phyloP scores from a whole-genome alignment of 495 filamentous ascomycete genomes.

The Neurospora sp. region DNA sequence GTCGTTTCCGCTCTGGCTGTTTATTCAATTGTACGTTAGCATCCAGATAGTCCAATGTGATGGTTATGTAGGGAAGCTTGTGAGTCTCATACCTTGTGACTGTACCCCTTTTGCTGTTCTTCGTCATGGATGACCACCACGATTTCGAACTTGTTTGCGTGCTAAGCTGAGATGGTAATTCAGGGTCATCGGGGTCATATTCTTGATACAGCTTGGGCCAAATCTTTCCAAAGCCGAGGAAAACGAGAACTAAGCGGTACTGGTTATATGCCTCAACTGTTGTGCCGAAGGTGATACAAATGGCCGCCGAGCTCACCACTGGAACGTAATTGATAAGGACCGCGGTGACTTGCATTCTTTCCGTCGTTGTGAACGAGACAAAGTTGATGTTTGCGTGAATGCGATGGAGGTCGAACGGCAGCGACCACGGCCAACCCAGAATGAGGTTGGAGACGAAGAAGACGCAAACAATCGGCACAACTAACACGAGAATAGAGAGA shows the following conservation, averaged over 20 bases:
- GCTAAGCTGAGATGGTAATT: neutral
- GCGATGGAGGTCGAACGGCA: constrained; percentile 34
- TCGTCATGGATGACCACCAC: constrained; percentile 6
- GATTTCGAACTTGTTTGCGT: neutral
- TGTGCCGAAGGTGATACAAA: constrained; percentile 75
- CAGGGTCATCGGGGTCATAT: constrained; percentile 11
- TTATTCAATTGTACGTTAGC: neutral
- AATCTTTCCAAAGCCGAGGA: constrained; percentile 39
- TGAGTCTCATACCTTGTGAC: neutral
- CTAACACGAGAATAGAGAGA: constrained; percentile 53
- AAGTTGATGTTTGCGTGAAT: constrained; percentile 42
- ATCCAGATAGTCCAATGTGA: neutral
- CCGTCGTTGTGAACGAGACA: constrained; percentile 53
- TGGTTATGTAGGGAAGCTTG: neutral
- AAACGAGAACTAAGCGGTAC: constrained; percentile 50
- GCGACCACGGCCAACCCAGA: constrained; percentile 36
- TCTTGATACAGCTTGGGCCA: constrained; percentile 32
- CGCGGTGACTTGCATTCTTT: constrained; percentile 30
- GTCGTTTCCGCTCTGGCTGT: constrained; percentile 5
- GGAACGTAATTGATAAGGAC: constrained; percentile 62
- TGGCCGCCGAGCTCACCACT: constrained; percentile 46
- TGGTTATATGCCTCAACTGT: constrained; percentile 65
- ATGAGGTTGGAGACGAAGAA: constrained; percentile 49
- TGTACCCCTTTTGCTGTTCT: neutral
- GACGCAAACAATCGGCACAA: constrained; percentile 54